phyloP scores from a whole-genome alignment of 169 alveolate genomes.

The Theileria parva region DNA sequence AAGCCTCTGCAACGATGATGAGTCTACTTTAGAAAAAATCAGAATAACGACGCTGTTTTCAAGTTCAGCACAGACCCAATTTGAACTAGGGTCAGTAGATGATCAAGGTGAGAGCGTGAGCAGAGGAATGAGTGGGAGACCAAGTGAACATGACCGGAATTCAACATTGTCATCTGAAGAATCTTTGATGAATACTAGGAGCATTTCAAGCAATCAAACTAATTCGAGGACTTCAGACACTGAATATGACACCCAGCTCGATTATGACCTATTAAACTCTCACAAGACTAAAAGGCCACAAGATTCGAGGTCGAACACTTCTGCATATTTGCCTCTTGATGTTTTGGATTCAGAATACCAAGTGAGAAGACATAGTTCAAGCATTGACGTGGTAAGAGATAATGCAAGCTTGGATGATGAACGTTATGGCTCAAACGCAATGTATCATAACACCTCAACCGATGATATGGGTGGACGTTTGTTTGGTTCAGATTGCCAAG shows the following conservation, averaged over 20 bases:
- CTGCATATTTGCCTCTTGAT: neutral
- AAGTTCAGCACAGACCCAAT: neutral
- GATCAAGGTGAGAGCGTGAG: neutral
- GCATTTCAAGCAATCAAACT: neutral
- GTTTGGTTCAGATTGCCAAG: neutral
- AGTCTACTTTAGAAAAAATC: neutral
- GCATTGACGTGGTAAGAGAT: neutral
- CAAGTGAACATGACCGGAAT: neutral
- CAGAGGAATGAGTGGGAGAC: neutral
- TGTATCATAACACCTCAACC: neutral
- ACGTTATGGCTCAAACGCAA: neutral
- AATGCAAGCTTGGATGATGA: neutral
- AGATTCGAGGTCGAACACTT: neutral
- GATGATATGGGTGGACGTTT: neutral
- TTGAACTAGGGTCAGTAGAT: neutral
- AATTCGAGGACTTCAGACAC: neutral
- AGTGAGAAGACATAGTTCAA: neutral
- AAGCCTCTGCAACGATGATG: neutral
- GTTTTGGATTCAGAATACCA: neutral
- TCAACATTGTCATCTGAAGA: constrained; percentile 4
- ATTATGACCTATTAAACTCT: neutral
- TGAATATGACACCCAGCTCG: neutral
- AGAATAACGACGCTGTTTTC: constrained; percentile 10
- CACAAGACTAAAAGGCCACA: neutral
- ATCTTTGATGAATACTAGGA: constrained; percentile 1